Evolutionary conservation across 305 asterid genomes (phyloP), one percentile per base, ranked within the genome.

Genomic region (Coffea humblotiana): DNA sequence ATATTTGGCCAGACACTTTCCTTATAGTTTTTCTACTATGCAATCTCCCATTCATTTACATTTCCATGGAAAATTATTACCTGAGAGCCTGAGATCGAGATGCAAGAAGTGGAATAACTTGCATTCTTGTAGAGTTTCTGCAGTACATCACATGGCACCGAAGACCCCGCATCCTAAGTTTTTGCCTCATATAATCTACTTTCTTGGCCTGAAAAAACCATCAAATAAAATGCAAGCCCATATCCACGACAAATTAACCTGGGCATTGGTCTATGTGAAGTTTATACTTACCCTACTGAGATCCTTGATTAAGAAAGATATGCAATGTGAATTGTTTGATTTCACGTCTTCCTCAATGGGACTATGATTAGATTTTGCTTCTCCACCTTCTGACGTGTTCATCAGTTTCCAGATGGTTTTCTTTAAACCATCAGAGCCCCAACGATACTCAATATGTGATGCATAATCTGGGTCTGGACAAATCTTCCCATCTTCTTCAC

Each of bases 21-120:
- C 10, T 5, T 40, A 40, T 40, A 40, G 43, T 40, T 40, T 40
- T 40, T 40, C 43, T 11, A 2, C 1, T 23, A 60, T 11, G 48
- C 29, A 40, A 35, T 1, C 60, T 2, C 45, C 5, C 6, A 0
- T 40, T 40, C 23, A 49, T 16, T 18, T 23, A 23, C 54, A 3
- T 56, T 19, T 56, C 45, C 1, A 48, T 37, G 0, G 5, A 61
- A 29, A 58, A 37, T 35, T 71, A 19, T 45, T 85, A 94, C 97
- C 97, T 90, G 82, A 95, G 97, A 37, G 98, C 98, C 81, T 93
- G 97, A 49, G 98, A 86, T 45, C 98, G 93, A 27, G 98, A 95
- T 12, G 98, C 98, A 52, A 91, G 93, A 32, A 95, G 92, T 69
- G 98, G 98, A 79, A 95, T 73, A 8, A 84, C 95, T 87, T 95